phyloP scores from a whole-genome alignment of 106 monocot genomes.

The Posidonia australis region DNA sequence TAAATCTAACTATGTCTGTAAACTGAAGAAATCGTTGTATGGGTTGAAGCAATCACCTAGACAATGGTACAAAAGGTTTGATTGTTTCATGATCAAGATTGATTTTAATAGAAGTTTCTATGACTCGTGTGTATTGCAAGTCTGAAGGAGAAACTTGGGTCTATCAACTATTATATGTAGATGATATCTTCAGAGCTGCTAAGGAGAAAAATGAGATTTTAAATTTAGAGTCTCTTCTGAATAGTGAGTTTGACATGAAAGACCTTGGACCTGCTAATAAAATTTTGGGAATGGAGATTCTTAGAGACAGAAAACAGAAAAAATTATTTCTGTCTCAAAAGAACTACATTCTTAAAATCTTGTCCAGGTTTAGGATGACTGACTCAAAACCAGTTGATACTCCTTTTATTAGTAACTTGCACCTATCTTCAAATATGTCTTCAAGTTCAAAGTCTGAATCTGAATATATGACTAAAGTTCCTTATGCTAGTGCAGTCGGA shows the following conservation, averaged over 20 bases:
- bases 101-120: neutral
- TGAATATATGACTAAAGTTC: neutral
- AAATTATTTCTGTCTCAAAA: neutral
- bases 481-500: neutral
- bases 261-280: neutral
- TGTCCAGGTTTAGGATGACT: neutral
- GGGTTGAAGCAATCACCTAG: neutral
- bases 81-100: neutral
- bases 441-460: neutral
- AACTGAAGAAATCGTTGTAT: neutral
- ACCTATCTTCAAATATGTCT: neutral
- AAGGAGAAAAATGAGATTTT: neutral
- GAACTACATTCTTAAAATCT: neutral
- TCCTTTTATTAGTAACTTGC: neutral
- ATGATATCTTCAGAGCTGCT: neutral
- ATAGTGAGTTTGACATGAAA: neutral
- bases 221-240: neutral
- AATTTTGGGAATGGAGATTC: slow-evolving; percentile 8
- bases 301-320: neutral
- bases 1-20: neutral
- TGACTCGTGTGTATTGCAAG: neutral
- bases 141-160: neutral
- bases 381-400: neutral
- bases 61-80: slow-evolving; percentile 2
- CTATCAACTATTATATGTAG: neutral